phyloP scores from a whole-genome alignment of 768 basidiomycete genomes.

The Tricholoma furcatifolium region DNA sequence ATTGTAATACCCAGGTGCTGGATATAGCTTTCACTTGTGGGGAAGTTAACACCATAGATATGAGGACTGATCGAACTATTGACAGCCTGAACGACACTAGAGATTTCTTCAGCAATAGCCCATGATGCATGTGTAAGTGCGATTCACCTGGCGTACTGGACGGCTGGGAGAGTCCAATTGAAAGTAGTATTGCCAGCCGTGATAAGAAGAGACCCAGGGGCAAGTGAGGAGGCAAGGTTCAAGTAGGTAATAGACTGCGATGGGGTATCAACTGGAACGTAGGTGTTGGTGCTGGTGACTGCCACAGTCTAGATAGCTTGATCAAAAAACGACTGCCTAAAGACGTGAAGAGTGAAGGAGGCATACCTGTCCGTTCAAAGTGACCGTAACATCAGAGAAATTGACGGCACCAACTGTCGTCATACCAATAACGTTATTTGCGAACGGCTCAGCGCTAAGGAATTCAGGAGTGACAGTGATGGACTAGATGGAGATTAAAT shows the following conservation, averaged over 20 bases:
- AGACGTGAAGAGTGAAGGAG: background rate
- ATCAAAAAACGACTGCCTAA: background rate
- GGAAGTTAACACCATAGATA: conserved; percentile 58
- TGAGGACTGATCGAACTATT: conserved; percentile 41
- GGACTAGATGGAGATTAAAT: conserved; percentile 20
- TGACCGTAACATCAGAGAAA: conserved; percentile 34
- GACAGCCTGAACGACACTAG: conserved; percentile 35
- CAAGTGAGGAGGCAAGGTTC: conserved; percentile 36
- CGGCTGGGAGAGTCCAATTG: conserved; percentile 40
- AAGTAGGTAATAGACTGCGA: conserved; percentile 49
- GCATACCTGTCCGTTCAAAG: conserved; percentile 38
- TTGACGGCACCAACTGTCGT: conserved; percentile 48
- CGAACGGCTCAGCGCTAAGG: conserved; percentile 51
- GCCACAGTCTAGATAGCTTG: conserved; percentile 27
- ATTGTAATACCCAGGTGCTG: conserved; percentile 47
- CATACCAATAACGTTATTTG: conserved; percentile 45
- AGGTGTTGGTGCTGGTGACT: conserved; percentile 34
- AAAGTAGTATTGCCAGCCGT: conserved; percentile 40
- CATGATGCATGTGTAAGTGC: background rate
- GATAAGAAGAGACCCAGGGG: conserved; percentile 41
- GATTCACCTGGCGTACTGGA: conserved; percentile 39
- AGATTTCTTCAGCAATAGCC: background rate
- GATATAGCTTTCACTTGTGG: conserved; percentile 44
- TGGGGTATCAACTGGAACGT: conserved; percentile 45
- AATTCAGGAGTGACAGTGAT: conserved; percentile 47